Conservation (phyloP, 805 yeast species). For the Limtongia smithiae region DNA sequence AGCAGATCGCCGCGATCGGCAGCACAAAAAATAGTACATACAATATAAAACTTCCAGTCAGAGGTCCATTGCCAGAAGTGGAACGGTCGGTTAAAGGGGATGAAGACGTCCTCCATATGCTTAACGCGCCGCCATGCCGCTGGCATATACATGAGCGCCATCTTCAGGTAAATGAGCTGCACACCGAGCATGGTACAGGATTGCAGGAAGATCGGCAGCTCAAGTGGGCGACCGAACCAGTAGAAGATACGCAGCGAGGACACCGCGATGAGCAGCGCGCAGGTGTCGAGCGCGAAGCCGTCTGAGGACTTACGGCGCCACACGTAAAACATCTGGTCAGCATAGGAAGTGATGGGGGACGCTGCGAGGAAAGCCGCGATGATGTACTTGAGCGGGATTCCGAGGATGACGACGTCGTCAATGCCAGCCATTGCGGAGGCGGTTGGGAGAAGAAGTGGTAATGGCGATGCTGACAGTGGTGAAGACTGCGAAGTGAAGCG, state of each 20-base stretch:
- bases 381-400: constrained; percentile 49
- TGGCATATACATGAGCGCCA: constrained; percentile 47
- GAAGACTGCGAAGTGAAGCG: no score
- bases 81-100: constrained; percentile 46
- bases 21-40: not conserved
- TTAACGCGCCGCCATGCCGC: constrained; percentile 24
- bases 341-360: constrained; percentile 84
- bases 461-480: no score
- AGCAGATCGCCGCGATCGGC: not conserved
- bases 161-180: constrained; percentile 61
- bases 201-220: constrained; percentile 72
- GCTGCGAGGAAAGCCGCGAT: constrained; percentile 66
- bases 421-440: constrained; percentile 10
- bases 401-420: constrained; percentile 46
- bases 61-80: constrained; percentile 86
- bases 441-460: no score
- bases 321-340: constrained; percentile 72
- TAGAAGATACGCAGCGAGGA: constrained; percentile 69
- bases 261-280: constrained; percentile 84
- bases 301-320: constrained; percentile 58
- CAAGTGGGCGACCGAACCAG: constrained; percentile 77
- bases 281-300: constrained; percentile 88
- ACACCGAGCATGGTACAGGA: constrained; percentile 80
- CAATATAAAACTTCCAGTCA: constrained; percentile 45
- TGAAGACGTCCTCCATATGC: constrained; percentile 20